phyloP scores from a whole-genome alignment of 2,329 filamentous ascomycete genomes.

The Dryadomyces quercivorus region DNA sequence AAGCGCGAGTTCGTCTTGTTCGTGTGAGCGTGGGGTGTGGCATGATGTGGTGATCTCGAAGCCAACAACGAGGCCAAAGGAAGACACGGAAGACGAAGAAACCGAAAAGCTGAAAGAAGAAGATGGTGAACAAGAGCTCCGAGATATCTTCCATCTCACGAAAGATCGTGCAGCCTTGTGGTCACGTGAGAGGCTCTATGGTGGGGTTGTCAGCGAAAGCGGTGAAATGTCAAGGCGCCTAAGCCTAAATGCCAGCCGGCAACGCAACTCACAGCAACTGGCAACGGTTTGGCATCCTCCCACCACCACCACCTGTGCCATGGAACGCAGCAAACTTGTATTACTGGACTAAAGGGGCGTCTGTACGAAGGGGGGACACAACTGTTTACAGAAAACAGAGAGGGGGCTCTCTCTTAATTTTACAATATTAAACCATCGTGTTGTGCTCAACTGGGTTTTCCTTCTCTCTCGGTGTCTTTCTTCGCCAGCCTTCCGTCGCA shows the following conservation, averaged over 20 bases:
- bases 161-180: neutral
- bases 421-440: neutral
- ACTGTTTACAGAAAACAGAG: neutral
- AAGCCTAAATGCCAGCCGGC: neutral
- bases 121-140: too few relatives aligned
- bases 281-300: neutral
- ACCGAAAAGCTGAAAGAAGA: too few relatives aligned
- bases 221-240: neutral
- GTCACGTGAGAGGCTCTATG: neutral
- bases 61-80: too few relatives aligned
- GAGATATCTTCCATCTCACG: too few relatives aligned
- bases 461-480: neutral
- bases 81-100: too few relatives aligned
- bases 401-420: neutral
- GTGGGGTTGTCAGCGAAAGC: conserved; percentile 1
- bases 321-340: neutral
- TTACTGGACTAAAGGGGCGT: neutral
- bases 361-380: neutral
- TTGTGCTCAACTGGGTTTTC: neutral
- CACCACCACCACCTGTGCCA: neutral
- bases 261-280: too few relatives aligned
- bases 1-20: too few relatives aligned
- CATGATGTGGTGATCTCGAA: too few relatives aligned
- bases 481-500: neutral
- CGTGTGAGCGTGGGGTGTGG: too few relatives aligned